Evolutionary conservation across 1,284 basidiomycete species (phyloP).

Genomic region (Moesziomyces globuligerus): DNA sequence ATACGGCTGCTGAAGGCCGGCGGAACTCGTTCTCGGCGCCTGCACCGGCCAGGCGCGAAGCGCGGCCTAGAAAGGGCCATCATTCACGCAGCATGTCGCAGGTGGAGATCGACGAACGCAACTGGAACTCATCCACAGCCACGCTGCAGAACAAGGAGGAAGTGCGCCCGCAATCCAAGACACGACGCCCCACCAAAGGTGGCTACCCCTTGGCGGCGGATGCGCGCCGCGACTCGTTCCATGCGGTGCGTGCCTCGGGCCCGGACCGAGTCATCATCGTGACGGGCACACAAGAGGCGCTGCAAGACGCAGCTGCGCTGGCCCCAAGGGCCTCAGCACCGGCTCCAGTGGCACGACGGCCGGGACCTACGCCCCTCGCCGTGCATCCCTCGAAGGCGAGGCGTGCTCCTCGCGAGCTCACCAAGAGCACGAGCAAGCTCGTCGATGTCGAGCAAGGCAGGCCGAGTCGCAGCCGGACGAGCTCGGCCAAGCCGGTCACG

Average conservation of each 20-base stretch:
- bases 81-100: conserved; percentile 6
- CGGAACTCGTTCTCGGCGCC: conserved; percentile 14
- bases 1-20: conserved; percentile 12
- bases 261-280: conserved; percentile 32
- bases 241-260: conserved; percentile 21
- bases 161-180: conserved; percentile 5
- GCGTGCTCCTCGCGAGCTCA: conserved; percentile 6
- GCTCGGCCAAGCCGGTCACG: neutral
- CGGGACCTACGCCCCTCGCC: conserved; percentile 5
- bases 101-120: conserved; percentile 22
- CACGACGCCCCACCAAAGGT: conserved; percentile 10
- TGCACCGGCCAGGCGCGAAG: neutral
- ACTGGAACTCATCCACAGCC: conserved; percentile 22
- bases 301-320: neutral
- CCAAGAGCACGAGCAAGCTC: neutral
- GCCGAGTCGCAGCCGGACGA: conserved; percentile 10
- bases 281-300: neutral
- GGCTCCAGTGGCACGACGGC: conserved; percentile 1
- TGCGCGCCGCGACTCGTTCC: conserved; percentile 12
- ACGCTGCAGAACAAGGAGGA: conserved; percentile 14
- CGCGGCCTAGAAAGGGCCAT: conserved; percentile 9
- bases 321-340: neutral
- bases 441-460: conserved; percentile 5
- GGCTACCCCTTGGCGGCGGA: conserved; percentile 6
- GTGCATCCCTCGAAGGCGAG: neutral